Conservation (phyloP, 225 moss, liverwort and hornwort species). For the Pleurozium schreberi region DNA sequence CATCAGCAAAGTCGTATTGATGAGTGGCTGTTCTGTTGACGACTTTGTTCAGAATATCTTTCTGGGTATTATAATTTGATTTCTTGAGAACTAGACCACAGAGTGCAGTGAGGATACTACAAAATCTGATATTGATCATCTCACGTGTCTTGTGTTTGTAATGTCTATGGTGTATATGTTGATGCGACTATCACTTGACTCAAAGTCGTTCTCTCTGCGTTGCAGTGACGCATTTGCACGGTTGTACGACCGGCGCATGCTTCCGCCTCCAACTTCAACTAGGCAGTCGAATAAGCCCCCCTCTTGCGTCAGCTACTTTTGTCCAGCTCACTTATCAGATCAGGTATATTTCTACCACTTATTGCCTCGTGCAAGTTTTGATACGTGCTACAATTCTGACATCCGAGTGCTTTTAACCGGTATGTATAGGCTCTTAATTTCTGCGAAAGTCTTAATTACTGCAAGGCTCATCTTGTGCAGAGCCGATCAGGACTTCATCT, state of each 20-base stretch:
- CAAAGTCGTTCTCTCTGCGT: neutral
- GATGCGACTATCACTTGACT: neutral
- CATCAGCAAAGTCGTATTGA: neutral
- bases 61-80: neutral
- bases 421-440: neutral
- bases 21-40: neutral
- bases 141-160: neutral
- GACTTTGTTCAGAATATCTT: neutral
- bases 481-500: constrained; percentile 84
- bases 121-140: neutral
- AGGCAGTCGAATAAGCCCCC: constrained; percentile 69
- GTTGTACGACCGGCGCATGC: constrained; percentile 98
- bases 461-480: constrained; percentile 28
- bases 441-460: neutral
- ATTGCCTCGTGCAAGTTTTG: neutral
- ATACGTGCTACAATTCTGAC: neutral
- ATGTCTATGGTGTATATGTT: neutral
- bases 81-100: neutral
- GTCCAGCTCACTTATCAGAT: constrained; percentile 97
- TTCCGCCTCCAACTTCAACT: constrained; percentile 69
- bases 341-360: constrained; percentile 30
- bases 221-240: constrained; percentile 99
- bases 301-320: constrained; percentile 88
- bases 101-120: neutral
- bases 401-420: neutral